Evolutionary conservation across 345 rosid genomes (phyloP), one percentile per base, ranked within the genome.

Genomic region (Hibiscus tridactylites): DNA sequence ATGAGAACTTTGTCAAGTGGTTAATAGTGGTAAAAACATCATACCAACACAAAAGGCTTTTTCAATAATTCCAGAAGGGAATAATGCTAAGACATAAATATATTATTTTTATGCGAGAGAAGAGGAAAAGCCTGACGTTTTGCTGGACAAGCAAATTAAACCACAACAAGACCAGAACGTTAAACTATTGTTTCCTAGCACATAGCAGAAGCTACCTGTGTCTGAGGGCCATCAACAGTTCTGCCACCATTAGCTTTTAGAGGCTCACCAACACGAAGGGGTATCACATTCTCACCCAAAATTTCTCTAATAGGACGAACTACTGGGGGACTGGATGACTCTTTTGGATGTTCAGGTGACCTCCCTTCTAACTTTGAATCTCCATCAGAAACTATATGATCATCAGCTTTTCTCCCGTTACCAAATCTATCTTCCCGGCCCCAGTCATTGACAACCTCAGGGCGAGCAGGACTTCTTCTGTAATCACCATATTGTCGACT

Each of bases 351-450:
- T 39, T 92, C 98, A 74, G 97, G 97, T 73, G 96, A 90, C 49
- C 83, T 86, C 78, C 88, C 86, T 74, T 83, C 90, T 21, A 76
- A 74, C 78, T 79, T 88, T 28, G 83, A 77, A 47, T 88, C 90
- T 76, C 82, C 91, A 72, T 90, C 62, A 59, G 35, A 83, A 17
- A 50, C 28, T 73, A 84, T 78, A 44, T 77, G 79, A 53, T 89
- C 90, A 12, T 85, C 95, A 77, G 71, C 54, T 79, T 82, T 84
- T 77, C 75, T 81, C 42, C 86, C 90, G 72, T 90, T 88, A 33
- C 87, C 90, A 83, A 92, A 95, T 83, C 98, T 95, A 77, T 92
- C 96, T 52, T 92, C 98, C 52, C 94, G 82, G 61, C 86, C 94
- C 99, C 99, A 95, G 82, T 95, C 99, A 81, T 85, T 95, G 72